phyloP scores from a whole-genome alignment of 1,284 basidiomycete species.

The Xerocomus nothofagi region DNA sequence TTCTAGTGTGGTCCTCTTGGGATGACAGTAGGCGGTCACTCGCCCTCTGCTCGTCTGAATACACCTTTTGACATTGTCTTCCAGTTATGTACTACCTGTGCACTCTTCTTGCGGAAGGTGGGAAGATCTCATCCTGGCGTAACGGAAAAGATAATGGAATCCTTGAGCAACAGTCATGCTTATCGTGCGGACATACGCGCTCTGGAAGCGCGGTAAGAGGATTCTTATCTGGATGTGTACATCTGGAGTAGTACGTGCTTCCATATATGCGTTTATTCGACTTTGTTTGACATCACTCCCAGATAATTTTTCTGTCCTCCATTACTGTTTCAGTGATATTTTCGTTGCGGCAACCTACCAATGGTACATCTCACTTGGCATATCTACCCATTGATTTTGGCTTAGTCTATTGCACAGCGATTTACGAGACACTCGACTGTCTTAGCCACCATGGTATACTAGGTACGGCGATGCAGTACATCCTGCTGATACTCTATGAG shows the following conservation, averaged over 20 bases:
- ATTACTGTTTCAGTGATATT: conserved; percentile 17
- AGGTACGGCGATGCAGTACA: conserved; percentile 13
- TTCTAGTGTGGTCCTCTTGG: conserved; percentile 19
- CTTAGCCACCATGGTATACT: conserved; percentile 4
- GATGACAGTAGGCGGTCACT: conserved; percentile 10
- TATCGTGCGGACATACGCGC: conserved; percentile 25
- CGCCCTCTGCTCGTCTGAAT: background rate
- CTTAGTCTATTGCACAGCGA: conserved; percentile 5
- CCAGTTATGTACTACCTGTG: conserved; percentile 23
- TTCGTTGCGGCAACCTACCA: conserved; percentile 3
- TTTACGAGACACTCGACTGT: conserved; percentile 18
- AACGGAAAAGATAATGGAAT: background rate
- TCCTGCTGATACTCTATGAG: conserved; percentile 20
- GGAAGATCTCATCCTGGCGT: background rate
- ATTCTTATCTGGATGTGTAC: conserved; percentile 18
- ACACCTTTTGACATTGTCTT: background rate
- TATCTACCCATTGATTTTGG: background rate
- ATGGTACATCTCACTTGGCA: conserved; percentile 2
- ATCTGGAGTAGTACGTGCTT: conserved; percentile 15
- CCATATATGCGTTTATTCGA: background rate
- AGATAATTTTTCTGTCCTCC: conserved; percentile 12
- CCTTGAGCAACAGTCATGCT: conserved; percentile 17
- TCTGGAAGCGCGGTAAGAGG: conserved; percentile 22
- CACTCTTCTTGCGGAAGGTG: conserved; percentile 20
- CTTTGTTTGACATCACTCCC: background rate